A percentile compares a stretch with the other conserved stretches of the same genome.
Evolutionary conservation across 2,329 filamentous ascomycete genomes (phyloP).

Genomic region (Aspergillus arachidicola): DNA sequence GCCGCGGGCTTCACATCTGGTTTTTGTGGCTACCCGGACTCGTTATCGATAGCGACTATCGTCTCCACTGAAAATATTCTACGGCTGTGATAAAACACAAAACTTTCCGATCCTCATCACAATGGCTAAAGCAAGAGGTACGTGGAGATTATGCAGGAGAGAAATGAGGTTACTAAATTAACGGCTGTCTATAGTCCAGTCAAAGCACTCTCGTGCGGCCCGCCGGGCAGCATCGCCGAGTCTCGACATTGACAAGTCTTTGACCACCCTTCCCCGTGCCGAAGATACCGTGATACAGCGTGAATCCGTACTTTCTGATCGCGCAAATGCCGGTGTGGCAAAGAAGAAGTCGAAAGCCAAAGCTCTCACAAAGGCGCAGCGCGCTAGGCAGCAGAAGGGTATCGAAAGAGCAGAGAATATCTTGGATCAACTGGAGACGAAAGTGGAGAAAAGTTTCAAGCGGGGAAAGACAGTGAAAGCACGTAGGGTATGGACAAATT

Average conservation of each 20-base stretch:
- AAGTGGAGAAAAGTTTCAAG: constrained; percentile 55
- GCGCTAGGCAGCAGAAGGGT: constrained; percentile 55
- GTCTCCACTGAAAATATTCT: constrained; percentile 32
- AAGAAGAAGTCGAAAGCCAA: constrained; percentile 55
- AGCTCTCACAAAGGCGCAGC: constrained; percentile 55
- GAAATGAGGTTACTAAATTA: constrained; percentile 9
- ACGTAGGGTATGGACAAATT: constrained; percentile 42
- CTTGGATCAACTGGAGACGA: constrained; percentile 58
- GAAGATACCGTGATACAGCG: constrained; percentile 42
- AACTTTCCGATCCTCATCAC: constrained; percentile 8
- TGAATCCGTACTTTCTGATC: constrained; percentile 52
- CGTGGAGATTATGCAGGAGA: constrained; percentile 14
- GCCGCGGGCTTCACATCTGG: constrained; percentile 28
- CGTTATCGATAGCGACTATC: constrained; percentile 38
- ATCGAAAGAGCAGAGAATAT: constrained; percentile 59
- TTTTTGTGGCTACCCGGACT: constrained; percentile 31
- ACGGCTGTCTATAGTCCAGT: constrained; percentile 45
- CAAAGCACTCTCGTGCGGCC: constrained; percentile 60
- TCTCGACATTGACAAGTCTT: constrained; percentile 54
- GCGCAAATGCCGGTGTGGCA: constrained; percentile 54
- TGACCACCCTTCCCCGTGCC: constrained; percentile 46
- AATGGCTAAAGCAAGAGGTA: constrained; percentile 45
- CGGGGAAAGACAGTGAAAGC: constrained; percentile 53
- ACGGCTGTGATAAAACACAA: background rate
- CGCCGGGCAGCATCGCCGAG: constrained; percentile 60